phyloP scores from a whole-genome alignment of 1,284 basidiomycete genomes.

The Microbotryomycetes sp. region DNA sequence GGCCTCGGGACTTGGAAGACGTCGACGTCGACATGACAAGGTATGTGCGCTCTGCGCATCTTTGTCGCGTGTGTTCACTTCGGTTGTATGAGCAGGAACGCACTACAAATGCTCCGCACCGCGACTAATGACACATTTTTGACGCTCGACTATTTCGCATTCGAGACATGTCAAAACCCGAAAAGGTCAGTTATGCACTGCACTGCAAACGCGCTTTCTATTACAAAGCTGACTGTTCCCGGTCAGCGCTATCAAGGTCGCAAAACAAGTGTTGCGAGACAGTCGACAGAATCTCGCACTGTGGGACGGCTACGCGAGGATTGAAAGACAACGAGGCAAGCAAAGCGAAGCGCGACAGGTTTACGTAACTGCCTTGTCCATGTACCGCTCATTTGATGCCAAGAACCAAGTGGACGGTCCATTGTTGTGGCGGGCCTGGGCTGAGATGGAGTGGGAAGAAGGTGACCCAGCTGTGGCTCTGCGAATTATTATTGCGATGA shows the following conservation, averaged over 20 bases:
- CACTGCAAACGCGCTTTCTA: neutral
- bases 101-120: constrained; percentile 33
- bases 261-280: constrained; percentile 59
- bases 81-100: constrained; percentile 29
- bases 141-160: constrained; percentile 44
- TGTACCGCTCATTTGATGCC: constrained; percentile 29
- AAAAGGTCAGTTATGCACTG: constrained; percentile 50
- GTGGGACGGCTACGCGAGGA: constrained; percentile 73
- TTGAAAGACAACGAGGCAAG: constrained; percentile 66
- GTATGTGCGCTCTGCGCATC: constrained; percentile 23
- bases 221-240: neutral
- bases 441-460: constrained; percentile 77
- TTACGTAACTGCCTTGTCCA: constrained; percentile 55
- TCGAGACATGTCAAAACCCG: constrained; percentile 56
- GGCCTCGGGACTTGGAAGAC: constrained; percentile 33
- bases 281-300: constrained; percentile 59
- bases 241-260: constrained; percentile 61
- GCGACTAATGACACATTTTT: constrained; percentile 41
- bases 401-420: constrained; percentile 25
- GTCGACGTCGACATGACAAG: constrained; percentile 37
- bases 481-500: constrained; percentile 53
- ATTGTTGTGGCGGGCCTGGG: constrained; percentile 75
- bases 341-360: constrained; percentile 70
- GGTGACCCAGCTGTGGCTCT: constrained; percentile 52
- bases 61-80: neutral